Conservation (phyloP, 192 early-diverging fungal genomes). For the Thamnidium elegans region DNA sequence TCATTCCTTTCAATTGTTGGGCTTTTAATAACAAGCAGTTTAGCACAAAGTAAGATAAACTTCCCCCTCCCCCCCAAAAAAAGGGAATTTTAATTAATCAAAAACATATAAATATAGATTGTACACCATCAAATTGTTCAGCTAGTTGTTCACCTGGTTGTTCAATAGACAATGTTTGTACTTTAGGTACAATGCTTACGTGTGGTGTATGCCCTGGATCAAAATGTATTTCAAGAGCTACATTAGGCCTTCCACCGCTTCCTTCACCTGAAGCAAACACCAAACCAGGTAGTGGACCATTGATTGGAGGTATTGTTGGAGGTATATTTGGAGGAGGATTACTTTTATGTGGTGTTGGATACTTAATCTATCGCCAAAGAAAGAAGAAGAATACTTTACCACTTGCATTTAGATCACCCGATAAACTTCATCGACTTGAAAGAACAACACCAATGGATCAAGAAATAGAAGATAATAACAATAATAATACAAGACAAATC, state of each 20-base stretch:
- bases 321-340: constrained; percentile 20
- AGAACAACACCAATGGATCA: not conserved
- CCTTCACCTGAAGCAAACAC: not conserved
- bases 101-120: not conserved
- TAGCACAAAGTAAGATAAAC: not conserved
- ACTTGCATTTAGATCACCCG: constrained; percentile 9
- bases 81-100: not conserved
- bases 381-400: constrained; percentile 5
- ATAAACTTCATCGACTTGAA: no score
- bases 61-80: no score
- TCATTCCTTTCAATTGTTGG: no score
- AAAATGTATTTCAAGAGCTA: constrained; percentile 14
- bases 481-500: constrained; percentile 3
- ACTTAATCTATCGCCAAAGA: not conserved
- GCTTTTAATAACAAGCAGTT: no score
- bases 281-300: constrained; percentile 13
- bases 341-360: constrained; percentile 5
- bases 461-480: not conserved
- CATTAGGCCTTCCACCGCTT: not conserved
- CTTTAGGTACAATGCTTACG: constrained; percentile 13
- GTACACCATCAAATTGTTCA: constrained; percentile 22
- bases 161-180: constrained; percentile 7
- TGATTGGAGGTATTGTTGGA: constrained; percentile 32
- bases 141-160: constrained; percentile 19
- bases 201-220: constrained; percentile 26